A percentile compares a stretch with the other conserved stretches of the same genome.
phyloP scores from a whole-genome alignment of 306 rosid species.

The Echinosophora koreensis region DNA sequence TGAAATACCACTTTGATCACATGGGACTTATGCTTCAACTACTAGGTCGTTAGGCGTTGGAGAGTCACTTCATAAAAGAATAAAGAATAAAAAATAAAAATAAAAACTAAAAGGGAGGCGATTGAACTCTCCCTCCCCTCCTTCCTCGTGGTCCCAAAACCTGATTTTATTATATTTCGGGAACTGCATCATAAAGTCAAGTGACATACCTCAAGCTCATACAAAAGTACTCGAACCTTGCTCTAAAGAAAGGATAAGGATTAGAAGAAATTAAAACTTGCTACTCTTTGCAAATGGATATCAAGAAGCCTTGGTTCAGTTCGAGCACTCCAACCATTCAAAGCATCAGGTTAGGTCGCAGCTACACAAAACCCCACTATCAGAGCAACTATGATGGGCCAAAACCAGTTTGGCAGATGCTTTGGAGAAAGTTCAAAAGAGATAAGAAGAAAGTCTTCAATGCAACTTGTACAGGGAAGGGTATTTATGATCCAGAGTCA shows the following conservation, averaged over 20 bases:
- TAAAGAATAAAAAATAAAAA: no score
- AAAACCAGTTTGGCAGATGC: conserved; percentile 52
- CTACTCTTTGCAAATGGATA: conserved; percentile 54
- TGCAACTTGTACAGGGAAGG: conserved; percentile 26
- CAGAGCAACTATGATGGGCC: conserved; percentile 29
- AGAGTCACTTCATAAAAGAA: conserved; percentile 23
- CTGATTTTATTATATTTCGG: background rate
- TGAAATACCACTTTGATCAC: conserved; percentile 25
- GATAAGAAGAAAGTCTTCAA: conserved; percentile 45
- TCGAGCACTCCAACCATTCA: conserved; percentile 38
- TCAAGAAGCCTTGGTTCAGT: conserved; percentile 57
- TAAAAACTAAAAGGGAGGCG: conserved; percentile 36
- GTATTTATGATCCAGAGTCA: conserved; percentile 55
- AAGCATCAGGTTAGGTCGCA: conserved; percentile 55
- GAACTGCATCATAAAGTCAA: conserved; percentile 42
- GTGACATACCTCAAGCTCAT: conserved; percentile 29
- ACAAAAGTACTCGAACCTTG: background rate
- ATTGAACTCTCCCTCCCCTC: conserved; percentile 11
- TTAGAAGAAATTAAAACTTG: conserved; percentile 1
- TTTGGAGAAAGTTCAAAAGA: conserved; percentile 61
- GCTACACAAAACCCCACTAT: conserved; percentile 47
- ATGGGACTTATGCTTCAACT: conserved; percentile 31
- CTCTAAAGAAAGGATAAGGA: background rate
- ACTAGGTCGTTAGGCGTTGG: conserved; percentile 3
- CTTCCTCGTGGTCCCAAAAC: background rate